A percentile compares a stretch with the other conserved stretches of the same genome.
These are phyloP conservation scores for Candida ficus DNA, from an alignment of 805 yeast genomes.

Conservation along the genomic window DNA sequence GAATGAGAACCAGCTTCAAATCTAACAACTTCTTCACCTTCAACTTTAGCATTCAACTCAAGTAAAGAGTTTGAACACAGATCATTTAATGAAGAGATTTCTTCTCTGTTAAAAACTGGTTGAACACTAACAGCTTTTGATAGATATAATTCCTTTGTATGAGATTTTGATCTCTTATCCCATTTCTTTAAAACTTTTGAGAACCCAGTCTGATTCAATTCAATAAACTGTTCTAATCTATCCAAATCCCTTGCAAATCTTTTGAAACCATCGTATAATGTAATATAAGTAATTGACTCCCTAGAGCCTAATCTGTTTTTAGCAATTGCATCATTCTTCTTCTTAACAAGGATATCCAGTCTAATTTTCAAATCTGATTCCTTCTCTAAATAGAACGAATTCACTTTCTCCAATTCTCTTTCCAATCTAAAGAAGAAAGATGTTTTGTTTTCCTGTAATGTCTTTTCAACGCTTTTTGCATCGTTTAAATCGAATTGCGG, in stretches of 20 bases:
- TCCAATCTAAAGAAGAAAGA: conserved; percentile 83
- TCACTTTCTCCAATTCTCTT: conserved; percentile 92
- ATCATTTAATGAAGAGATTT: conserved; percentile 81
- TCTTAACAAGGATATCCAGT: conserved; percentile 68
- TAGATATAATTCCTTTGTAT: conserved; percentile 86
- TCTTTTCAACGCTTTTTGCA: conserved; percentile 33
- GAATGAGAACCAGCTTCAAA: conserved; percentile 22
- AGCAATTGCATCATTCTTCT: conserved; percentile 47
- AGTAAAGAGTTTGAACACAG: conserved; percentile 56
- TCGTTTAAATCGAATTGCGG: conserved; percentile 24
- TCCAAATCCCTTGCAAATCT: conserved; percentile 86
- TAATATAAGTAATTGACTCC: conserved; percentile 71
- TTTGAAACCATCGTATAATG: conserved; percentile 82
- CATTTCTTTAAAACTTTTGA: conserved; percentile 94
- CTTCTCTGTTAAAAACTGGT: conserved; percentile 90
- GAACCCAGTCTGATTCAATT: conserved; percentile 92
- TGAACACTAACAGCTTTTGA: conserved; percentile 93
- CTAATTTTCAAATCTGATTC: conserved; percentile 82
- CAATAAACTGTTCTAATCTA: conserved; percentile 88
- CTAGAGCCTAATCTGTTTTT: conserved; percentile 47
- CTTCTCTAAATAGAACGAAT: conserved; percentile 84
- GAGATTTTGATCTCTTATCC: conserved; percentile 95
- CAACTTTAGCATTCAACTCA: conserved; percentile 71
- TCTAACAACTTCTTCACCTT: conserved; percentile 36
- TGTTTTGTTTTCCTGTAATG: conserved; percentile 85